Base-by-base conservation (phyloP, 257 asterid species). In the Jacaranda mimosifolia region DNA sequence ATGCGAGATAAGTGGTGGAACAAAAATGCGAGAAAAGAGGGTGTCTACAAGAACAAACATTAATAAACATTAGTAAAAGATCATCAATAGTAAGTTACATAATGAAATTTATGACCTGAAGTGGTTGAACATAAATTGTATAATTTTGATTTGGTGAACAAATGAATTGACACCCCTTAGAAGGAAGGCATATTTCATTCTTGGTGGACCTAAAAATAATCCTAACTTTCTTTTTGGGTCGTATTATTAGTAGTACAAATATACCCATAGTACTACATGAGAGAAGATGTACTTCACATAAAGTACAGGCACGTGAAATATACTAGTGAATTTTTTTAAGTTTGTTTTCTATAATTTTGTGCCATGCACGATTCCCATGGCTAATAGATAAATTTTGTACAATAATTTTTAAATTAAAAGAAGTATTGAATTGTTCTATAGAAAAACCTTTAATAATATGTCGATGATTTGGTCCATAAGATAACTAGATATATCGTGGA, bases 161-260 rank as follows among this genome's bases (percentile, higher is more conserved):
- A 64, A 75, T 55, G 35, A 39, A 9, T 70, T 75, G 67, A 14
- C 69, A 76, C 66, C 65, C 64, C 76, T 68, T 83, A 5, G 74
- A 76, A 83, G 84, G 68, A 79, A 75, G 80, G 86, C 71, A 82
- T 82, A 68, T 78, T 75, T 79, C 39, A 26, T 69, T 36, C 1
- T 13, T n/a, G 12, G 81, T 79, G 86, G 83, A 83, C 84, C 80
- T 51, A 74, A 62, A 66, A 48, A 13, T 82, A 49, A 67, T 19
- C 10, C 12, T 7, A n/a, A 38, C 56, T 64, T 74, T 52, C 48
- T 73, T 26, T 42, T 57, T 55, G 58, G 53, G 53, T 73, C 52
- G 63, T 58, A 75, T 40, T 15, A 56, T 71, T 70, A 66, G 81
- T 80, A 80, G 87, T 83, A 83, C 87, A 60, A 73, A 70, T 63